Evolutionary conservation across 768 basidiomycete species (phyloP).

Genomic region (Xanthoconium stramineum): DNA sequence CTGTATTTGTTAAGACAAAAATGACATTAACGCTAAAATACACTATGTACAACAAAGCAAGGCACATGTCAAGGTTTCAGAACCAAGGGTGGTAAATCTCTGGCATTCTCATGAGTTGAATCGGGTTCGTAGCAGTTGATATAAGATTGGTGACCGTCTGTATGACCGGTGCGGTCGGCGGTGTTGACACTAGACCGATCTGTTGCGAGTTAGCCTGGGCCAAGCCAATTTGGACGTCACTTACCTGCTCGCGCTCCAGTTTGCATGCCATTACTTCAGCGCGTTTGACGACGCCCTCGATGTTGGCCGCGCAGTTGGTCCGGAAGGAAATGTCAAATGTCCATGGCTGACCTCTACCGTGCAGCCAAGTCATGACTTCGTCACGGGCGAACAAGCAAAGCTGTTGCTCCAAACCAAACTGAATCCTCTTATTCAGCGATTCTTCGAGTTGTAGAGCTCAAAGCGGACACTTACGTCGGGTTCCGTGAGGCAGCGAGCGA

Average conservation of each 20-base stretch:
- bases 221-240: background rate
- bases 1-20: constrained; percentile 1
- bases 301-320: constrained; percentile 53
- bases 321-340: constrained; percentile 59
- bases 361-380: constrained; percentile 80
- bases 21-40: constrained; percentile 1
- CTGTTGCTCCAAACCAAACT: constrained; percentile 93
- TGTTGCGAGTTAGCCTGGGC: constrained; percentile 9
- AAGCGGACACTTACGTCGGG: constrained; percentile 64
- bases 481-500: constrained; percentile 85
- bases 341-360: constrained; percentile 53
- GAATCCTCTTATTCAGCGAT: constrained; percentile 1
- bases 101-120: constrained; percentile 80
- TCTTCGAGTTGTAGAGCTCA: background rate
- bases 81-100: constrained; percentile 89
- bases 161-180: constrained; percentile 48
- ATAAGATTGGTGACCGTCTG: constrained; percentile 84
- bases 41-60: background rate
- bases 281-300: constrained; percentile 72
- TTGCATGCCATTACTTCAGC: constrained; percentile 86
- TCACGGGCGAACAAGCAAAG: constrained; percentile 90
- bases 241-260: constrained; percentile 77
- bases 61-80: constrained; percentile 28
- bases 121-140: constrained; percentile 81
- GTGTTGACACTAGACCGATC: constrained; percentile 22